Percentiles rank a stretch among this genome's conserved stretches.
These are phyloP conservation scores for Aspergillus sp. DNA, from an alignment of 2,329 filamentous ascomycete species.

Conservation along the genomic window DNA sequence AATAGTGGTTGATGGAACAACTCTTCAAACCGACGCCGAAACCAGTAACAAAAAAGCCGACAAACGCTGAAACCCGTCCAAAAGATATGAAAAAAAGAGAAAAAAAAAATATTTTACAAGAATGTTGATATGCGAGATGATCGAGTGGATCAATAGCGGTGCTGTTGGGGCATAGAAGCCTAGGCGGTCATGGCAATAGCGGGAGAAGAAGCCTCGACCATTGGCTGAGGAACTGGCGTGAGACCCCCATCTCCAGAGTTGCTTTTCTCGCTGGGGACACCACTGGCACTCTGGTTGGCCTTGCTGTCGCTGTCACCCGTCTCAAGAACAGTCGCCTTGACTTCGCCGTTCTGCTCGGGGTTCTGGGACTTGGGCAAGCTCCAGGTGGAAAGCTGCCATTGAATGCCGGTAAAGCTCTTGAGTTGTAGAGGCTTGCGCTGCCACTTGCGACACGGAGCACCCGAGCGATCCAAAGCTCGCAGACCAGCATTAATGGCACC, in stretches of 20 bases:
- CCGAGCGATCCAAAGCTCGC: slow-evolving; percentile 85
- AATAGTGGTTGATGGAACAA: no score
- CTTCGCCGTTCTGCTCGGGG: slow-evolving; percentile 58
- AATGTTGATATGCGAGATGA: slow-evolving; percentile 4
- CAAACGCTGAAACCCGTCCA: slow-evolving; percentile 2
- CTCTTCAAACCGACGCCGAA: slow-evolving; percentile 1
- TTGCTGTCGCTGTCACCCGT: slow-evolving; percentile 54
- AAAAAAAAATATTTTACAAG: slow-evolving; percentile 22
- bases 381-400: slow-evolving; percentile 81
- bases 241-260: slow-evolving; percentile 47
- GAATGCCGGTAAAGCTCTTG: slow-evolving; percentile 86
- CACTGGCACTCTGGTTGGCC: slow-evolving; percentile 51
- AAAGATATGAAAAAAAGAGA: slow-evolving; percentile 5
- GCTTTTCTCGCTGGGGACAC: slow-evolving; percentile 57
- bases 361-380: slow-evolving; percentile 48
- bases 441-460: slow-evolving; percentile 91
- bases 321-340: slow-evolving; percentile 50
- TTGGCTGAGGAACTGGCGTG: slow-evolving; percentile 41
- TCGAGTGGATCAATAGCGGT: no score
- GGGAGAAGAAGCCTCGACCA: slow-evolving; percentile 50
- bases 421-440: slow-evolving; percentile 73
- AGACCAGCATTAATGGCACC: slow-evolving; percentile 96
- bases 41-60: slow-evolving; percentile 1
- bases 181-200: slow-evolving; percentile 36
- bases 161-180: background rate